Percentiles rank a stretch among this genome's conserved stretches.
phyloP scores from a whole-genome alignment of 306 rosid species.

The Carpinus viminea region DNA sequence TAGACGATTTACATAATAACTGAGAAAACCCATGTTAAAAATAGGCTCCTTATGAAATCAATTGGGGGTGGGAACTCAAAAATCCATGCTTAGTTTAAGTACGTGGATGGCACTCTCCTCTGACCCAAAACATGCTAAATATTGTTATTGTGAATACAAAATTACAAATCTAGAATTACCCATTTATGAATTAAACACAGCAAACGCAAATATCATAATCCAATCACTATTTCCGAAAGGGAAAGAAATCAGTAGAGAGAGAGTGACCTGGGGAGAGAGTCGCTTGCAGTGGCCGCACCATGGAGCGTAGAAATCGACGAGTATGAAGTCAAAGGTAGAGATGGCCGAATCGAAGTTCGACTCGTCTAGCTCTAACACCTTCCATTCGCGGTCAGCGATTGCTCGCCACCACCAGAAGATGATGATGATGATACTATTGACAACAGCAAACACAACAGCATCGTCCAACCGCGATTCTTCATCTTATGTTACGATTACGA shows the following conservation, averaged over 20 bases:
- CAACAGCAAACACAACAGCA: not conserved
- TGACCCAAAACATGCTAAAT: not conserved
- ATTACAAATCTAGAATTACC: not conserved
- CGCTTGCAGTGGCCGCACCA: constrained; percentile 99
- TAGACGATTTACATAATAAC: not conserved
- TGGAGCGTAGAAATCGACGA: constrained; percentile 95
- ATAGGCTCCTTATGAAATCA: not conserved
- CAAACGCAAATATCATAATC: not conserved
- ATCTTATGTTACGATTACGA: not conserved
- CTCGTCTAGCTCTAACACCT: constrained; percentile 77
- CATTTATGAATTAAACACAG: not conserved
- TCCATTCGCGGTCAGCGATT: constrained; percentile 60
- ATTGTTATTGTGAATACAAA: not conserved
- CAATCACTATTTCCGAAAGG: not conserved
- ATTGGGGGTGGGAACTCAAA: not conserved
- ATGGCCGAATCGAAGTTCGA: constrained; percentile 87
- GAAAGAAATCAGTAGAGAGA: not conserved
- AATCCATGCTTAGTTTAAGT: not conserved
- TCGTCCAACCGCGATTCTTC: not conserved
- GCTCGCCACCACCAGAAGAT: constrained; percentile 13
- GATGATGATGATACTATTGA: not conserved
- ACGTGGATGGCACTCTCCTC: not conserved
- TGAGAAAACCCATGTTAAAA: not conserved
- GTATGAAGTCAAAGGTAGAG: constrained; percentile 67
- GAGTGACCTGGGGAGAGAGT: constrained; percentile 82